Evolutionary conservation across 2,329 filamentous ascomycete genomes (phyloP), one percentile per base, ranked within the genome.

Genomic region (Lecanicillium sp.): DNA sequence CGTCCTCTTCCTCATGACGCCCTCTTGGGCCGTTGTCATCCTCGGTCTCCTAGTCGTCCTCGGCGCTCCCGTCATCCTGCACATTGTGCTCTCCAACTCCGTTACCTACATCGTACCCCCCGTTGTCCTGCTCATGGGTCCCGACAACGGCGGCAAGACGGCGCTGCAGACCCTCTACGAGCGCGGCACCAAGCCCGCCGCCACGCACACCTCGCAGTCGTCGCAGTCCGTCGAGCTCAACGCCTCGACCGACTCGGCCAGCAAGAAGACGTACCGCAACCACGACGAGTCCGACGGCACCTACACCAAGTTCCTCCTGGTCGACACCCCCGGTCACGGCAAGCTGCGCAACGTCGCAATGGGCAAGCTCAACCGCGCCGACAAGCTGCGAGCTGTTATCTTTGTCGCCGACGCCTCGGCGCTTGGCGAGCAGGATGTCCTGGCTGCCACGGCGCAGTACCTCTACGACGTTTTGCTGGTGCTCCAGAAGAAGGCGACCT

Each of bases 251-350:
- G 68, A 70, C 57, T 66, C 68, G 48, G 57, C 65, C 54, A 68
- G 65, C 45, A 64, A 60, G 50, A 52, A 56, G n/a, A 71, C 72
- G 32, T 77, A 71, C 67, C 69, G 71, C 49, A 73, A 83, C 60
- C 78, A 79, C 64, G 77, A 81, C 55, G 72, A 77, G 52, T 61
- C 68, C 32, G 69, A 71, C 47, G 72, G 75, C 49, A 69, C 67
- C 44, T 81, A 85, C 62, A 82, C 79, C 55, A 85, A 82, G 62
- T 87, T 93, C 63, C 71, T 86, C 33, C 71, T 97, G 27, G 71
- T 87, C 61, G 93, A 98, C 69, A 97, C 91, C 1, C 93, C 93
- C 0, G 93, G 93, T 32, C 93, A 98, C 70, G 90, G 89, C 58
- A 98, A 98, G 70, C 81, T 98, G 51, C 87, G 93, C 52, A 78